Evolutionary conservation across 75 land plant species (phyloP).

Genomic region (Cunninghamia lanceolata): DNA sequence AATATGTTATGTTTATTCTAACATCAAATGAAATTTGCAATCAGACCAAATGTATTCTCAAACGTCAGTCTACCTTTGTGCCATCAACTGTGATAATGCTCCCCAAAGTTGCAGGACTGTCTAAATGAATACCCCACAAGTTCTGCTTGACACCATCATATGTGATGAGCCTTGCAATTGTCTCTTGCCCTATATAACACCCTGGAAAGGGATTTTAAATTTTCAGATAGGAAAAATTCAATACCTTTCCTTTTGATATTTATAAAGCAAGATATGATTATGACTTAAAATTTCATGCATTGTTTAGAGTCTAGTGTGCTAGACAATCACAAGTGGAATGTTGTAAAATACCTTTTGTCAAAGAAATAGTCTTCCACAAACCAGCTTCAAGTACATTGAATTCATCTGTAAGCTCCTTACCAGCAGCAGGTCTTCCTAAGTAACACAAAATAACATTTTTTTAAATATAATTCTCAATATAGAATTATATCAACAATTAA

Average conservation of each 20-base stretch:
- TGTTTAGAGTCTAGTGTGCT: background rate
- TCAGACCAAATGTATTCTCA: background rate
- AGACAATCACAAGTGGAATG: background rate
- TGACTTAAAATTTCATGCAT: background rate
- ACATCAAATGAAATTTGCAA: background rate
- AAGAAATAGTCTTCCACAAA: constrained; percentile 78
- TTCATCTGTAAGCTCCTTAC: constrained; percentile 77
- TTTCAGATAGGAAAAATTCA: background rate
- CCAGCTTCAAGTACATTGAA: constrained; percentile 90
- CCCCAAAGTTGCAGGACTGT: constrained; percentile 58
- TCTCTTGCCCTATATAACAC: constrained; percentile 89
- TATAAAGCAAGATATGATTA: background rate
- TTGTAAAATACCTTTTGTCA: constrained; percentile 60
- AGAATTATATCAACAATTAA: background rate
- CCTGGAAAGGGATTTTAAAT: constrained; percentile 37
- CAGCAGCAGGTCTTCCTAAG: constrained; percentile 79
- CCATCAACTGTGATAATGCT: constrained; percentile 51
- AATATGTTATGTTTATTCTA: background rate
- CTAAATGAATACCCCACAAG: constrained; percentile 63
- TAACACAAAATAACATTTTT: background rate
- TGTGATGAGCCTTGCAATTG: constrained; percentile 76
- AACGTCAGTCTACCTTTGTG: constrained; percentile 46
- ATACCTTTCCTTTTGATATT: background rate
- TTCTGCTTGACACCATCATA: constrained; percentile 86
- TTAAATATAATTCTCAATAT: background rate